These are phyloP conservation scores for Colletotrichum sp. DNA, from an alignment of 2,329 filamentous ascomycete species.

Conservation along the genomic window DNA sequence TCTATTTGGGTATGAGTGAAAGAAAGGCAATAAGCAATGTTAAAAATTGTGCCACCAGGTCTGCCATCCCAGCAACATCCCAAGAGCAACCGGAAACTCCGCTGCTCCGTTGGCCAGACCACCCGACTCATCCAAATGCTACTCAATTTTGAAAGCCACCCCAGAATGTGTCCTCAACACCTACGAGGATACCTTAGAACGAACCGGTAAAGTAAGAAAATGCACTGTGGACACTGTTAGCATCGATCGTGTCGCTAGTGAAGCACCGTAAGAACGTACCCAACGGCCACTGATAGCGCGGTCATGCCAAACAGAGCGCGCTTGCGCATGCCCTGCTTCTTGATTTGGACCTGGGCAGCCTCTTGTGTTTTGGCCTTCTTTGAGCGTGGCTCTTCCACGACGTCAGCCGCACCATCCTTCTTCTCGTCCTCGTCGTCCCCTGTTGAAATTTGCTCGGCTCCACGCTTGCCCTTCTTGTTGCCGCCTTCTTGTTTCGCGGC, in stretches of 20 bases:
- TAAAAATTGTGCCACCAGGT: slow-evolving; percentile 12
- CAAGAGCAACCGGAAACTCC: slow-evolving; percentile 2
- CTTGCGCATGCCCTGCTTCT: slow-evolving; percentile 85
- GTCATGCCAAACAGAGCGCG: slow-evolving; percentile 85
- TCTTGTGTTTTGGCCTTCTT: slow-evolving; percentile 82
- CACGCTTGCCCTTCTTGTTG: slow-evolving; percentile 68
- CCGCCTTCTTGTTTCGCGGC: slow-evolving; percentile 53
- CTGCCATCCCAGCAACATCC: not conserved
- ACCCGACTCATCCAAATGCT: not conserved
- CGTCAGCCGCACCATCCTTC: slow-evolving; percentile 43
- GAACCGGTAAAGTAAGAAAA: slow-evolving; percentile 58
- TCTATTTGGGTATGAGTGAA: slow-evolving; percentile 23
- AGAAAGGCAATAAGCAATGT: slow-evolving; percentile 19
- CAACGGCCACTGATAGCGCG: slow-evolving; percentile 79
- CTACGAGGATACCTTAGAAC: slow-evolving; percentile 36
- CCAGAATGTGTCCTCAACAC: not conserved
- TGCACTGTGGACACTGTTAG: slow-evolving; percentile 34
- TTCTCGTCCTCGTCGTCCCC: slow-evolving; percentile 63
- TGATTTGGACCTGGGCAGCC: slow-evolving; percentile 64
- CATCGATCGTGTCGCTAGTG: not conserved
- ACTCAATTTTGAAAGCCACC: not conserved
- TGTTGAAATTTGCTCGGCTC: slow-evolving; percentile 73
- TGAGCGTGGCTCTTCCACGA: slow-evolving; percentile 50
- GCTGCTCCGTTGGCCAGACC: not conserved
- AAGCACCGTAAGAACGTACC: slow-evolving; percentile 54